phyloP scores from a whole-genome alignment of 495 filamentous ascomycete genomes.

The Aspergillus biplanus region DNA sequence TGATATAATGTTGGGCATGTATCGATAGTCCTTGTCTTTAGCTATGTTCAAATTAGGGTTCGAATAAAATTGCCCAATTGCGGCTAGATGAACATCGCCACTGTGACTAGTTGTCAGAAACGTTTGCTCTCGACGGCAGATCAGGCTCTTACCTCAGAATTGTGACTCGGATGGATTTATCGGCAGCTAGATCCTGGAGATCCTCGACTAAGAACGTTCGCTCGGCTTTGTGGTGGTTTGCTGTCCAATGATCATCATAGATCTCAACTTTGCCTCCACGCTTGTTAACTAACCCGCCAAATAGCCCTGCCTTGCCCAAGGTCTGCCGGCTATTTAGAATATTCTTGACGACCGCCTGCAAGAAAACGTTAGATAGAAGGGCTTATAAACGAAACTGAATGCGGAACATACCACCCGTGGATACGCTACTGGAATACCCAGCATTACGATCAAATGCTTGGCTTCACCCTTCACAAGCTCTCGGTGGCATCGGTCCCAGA shows the following conservation, averaged over 20 bases:
- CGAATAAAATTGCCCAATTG: conserved; percentile 92
- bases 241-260: conserved; percentile 97
- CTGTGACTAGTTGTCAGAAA: conserved; percentile 35
- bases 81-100: conserved; percentile 92
- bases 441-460: conserved; percentile 84
- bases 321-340: conserved; percentile 86
- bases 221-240: conserved; percentile 88
- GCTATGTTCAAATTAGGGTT: conserved; percentile 76
- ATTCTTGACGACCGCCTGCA: conserved; percentile 67
- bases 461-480: conserved; percentile 84
- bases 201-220: conserved; percentile 85
- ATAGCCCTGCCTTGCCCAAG: conserved; percentile 76
- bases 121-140: neutral
- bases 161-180: conserved; percentile 89
- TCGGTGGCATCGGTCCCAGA: conserved; percentile 79
- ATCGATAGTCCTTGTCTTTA: conserved; percentile 87
- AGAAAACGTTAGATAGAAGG: conserved; percentile 15
- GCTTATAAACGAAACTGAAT: conserved; percentile 18
- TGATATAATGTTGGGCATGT: conserved; percentile 89
- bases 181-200: conserved; percentile 85
- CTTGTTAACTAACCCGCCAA: conserved; percentile 82
- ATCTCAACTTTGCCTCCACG: conserved; percentile 94
- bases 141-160: conserved; percentile 65
- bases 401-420: conserved; percentile 69
- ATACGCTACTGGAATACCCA: conserved; percentile 90